Conservation (phyloP, 2,329 filamentous ascomycete genomes). For the Dothiorella sarmentorum region DNA sequence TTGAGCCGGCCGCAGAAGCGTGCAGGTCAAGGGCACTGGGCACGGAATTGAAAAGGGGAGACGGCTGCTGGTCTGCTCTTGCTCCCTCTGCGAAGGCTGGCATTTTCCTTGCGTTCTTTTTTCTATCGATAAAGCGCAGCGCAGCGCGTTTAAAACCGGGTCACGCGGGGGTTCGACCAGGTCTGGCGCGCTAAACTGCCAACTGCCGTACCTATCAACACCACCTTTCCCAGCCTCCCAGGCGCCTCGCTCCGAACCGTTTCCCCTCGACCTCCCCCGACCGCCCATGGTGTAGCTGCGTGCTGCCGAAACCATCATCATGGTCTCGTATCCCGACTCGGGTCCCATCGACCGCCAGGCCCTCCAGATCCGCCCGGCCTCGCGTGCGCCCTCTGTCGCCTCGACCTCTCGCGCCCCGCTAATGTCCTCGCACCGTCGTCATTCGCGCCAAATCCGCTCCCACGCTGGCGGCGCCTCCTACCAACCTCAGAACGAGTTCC, state of each 20-base stretch:
- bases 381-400: constrained; percentile 59
- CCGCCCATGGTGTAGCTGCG: neutral
- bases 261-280: neutral
- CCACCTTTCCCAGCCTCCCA: constrained; percentile 9
- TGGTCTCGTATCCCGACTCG: constrained; percentile 62
- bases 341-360: constrained; percentile 49
- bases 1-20: neutral
- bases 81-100: neutral
- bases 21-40: neutral
- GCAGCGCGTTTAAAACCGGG: neutral
- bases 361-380: constrained; percentile 50
- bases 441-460: constrained; percentile 76
- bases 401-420: constrained; percentile 53
- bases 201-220: neutral
- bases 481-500: constrained; percentile 83
- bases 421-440: constrained; percentile 41
- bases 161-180: constrained; percentile 13
- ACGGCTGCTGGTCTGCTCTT: neutral
- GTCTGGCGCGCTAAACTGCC: neutral
- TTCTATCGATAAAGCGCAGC: neutral
- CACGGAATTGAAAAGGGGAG: constrained; percentile 1
- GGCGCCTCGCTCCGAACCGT: neutral
- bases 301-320: constrained; percentile 28
- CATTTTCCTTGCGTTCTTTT: neutral
- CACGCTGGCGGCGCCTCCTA: constrained; percentile 70